Percentiles rank a stretch among this genome's conserved stretches.
These are phyloP conservation scores for Dactylellina leptospora DNA, from an alignment of 2,329 filamentous ascomycete species.

Conservation along the genomic window DNA sequence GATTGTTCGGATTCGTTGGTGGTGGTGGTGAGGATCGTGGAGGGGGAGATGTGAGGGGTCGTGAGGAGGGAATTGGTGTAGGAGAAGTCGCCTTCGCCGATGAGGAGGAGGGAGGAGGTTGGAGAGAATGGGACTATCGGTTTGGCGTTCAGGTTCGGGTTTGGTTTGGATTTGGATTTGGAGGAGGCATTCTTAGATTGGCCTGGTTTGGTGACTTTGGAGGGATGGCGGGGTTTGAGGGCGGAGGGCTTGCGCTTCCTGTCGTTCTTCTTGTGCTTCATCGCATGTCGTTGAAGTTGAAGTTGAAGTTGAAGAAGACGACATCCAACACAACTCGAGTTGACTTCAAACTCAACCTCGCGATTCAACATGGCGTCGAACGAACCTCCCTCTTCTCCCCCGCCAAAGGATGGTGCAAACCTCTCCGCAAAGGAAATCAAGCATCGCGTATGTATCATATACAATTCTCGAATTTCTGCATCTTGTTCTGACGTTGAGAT, in stretches of 20 bases:
- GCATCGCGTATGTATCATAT: slow-evolving; percentile 21
- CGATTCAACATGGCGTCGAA: slow-evolving; percentile 31
- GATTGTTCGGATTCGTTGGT: slow-evolving; percentile 71
- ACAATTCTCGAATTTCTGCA: not conserved
- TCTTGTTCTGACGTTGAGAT: not conserved
- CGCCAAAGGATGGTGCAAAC: not conserved
- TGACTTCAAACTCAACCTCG: slow-evolving; percentile 3
- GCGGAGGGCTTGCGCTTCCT: slow-evolving; percentile 27
- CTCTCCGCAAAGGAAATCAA: slow-evolving; percentile 38
- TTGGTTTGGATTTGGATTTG: slow-evolving; percentile 6
- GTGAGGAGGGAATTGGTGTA: slow-evolving; percentile 71
- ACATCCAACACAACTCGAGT: not conserved
- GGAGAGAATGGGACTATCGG: slow-evolving; percentile 70
- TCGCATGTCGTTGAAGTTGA: too few relatives aligned
- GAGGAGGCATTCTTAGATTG: not conserved
- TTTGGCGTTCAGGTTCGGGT: slow-evolving; percentile 1
- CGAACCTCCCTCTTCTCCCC: slow-evolving; percentile 7
- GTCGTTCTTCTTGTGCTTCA: slow-evolving; percentile 44
- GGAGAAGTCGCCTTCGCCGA: slow-evolving; percentile 83
- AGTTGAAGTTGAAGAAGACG: too few relatives aligned
- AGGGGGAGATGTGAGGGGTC: slow-evolving; percentile 22
- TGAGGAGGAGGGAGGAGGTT: slow-evolving; percentile 74
- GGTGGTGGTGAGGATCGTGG: slow-evolving; percentile 68
- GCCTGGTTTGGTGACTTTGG: slow-evolving; percentile 38
- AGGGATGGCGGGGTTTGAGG: slow-evolving; percentile 34